Conservation (phyloP, 140 eudicot genomes). For the Flaveria floridana region DNA sequence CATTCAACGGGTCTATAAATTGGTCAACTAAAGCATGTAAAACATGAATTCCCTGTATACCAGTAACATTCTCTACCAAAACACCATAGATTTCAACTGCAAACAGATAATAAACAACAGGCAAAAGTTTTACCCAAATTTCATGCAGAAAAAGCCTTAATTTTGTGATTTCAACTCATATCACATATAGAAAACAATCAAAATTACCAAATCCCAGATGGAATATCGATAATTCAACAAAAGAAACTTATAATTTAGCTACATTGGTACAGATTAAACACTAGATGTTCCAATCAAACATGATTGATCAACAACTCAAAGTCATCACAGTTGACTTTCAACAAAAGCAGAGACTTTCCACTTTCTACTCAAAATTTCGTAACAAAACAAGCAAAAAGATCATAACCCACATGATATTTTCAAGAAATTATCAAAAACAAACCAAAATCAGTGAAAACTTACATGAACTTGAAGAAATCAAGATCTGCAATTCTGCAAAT, state of each 20-base stretch:
- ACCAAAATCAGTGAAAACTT: constrained; percentile 35
- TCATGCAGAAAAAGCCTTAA: neutral
- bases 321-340: constrained; percentile 20
- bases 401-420: constrained; percentile 30
- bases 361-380: constrained; percentile 11
- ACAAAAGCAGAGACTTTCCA: constrained; percentile 15
- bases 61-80: neutral
- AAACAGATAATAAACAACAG: constrained; percentile 9
- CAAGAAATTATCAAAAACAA: constrained; percentile 15
- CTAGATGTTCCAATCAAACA: constrained; percentile 12
- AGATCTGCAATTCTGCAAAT: constrained; percentile 37
- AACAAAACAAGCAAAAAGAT: constrained; percentile 33
- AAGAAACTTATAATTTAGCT: constrained; percentile 21
- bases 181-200: constrained; percentile 18
- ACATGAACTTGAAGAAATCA: constrained; percentile 39
- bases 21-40: neutral
- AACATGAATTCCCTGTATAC: constrained; percentile 9
- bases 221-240: constrained; percentile 18
- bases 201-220: constrained; percentile 32
- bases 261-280: constrained; percentile 18
- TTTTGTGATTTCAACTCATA: constrained; percentile 13
- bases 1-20: neutral
- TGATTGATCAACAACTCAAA: neutral
- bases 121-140: constrained; percentile 18
- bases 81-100: constrained; percentile 17